Evolutionary conservation across 768 basidiomycete genomes (phyloP), one percentile per base, ranked within the genome.

Genomic region (Hemileccinum impolitum): DNA sequence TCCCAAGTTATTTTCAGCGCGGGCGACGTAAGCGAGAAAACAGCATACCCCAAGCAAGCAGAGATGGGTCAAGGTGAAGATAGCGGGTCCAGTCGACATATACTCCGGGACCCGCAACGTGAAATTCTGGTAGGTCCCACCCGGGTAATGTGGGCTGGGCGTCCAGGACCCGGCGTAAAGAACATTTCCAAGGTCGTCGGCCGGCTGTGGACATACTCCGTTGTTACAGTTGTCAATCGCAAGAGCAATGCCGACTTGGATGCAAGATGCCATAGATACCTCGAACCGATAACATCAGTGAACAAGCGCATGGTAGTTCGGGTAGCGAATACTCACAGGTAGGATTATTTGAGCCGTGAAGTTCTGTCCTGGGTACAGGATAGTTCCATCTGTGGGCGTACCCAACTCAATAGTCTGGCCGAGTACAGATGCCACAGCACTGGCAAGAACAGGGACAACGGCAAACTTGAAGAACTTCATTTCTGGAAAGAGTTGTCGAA

Each of bases 231-330:
- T 48, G 21, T 17, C 32, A 6, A 66, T 53, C 3, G 61, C 54
- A 10, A 66, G 64, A 14, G 66, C 66, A 15, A 66, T 68, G 32
- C 66, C 65, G n/a, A 67, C 62, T 40, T 67, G 63, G 41, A 52
- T 54, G 41, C 57, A 57, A 6, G 39, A 40, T 13, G 34, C 47
- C 2, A 58, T 25, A 18, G 64, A 66, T 25, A 0, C 17, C 65
- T 68, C n/a, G 7, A 47, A 23, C 13, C 1, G 14, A 10, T 23
- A 6, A 28, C 13, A 14, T 44, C 13, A 34, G 28, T 32, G 18
- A 35, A 31, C 15, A 10, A n/a, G 10, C 15, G 7, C 6, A 25
- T 5, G 15, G 19, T n/a, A 11, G 9, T 43, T 14, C 15, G 3
- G 4, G 4, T 30, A 30, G 28, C 12, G 23, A 18, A 36, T 6